Conservation (phyloP, 805 yeast genomes). For the Yarrowia yakushimensis region DNA sequence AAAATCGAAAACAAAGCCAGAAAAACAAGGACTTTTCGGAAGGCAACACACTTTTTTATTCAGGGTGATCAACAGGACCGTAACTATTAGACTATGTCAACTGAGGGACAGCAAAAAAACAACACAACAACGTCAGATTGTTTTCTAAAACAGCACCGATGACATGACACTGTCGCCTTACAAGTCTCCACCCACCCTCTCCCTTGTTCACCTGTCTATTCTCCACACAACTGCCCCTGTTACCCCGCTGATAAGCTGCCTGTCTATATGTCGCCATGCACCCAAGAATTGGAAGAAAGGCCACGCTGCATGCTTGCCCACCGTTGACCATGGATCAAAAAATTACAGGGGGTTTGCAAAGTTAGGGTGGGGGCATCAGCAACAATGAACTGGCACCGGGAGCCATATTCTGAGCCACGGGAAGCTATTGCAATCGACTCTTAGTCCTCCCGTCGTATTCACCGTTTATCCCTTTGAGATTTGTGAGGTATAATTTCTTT, state of each 20-base stretch:
- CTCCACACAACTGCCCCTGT: neutral
- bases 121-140: no score
- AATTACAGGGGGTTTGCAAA: slow-evolving; percentile 1
- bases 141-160: no score
- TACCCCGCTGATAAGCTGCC: slow-evolving; percentile 15
- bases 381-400: no score
- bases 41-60: neutral
- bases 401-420: neutral
- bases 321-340: slow-evolving; percentile 6
- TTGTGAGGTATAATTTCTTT: neutral
- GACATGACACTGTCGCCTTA: no score
- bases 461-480: neutral
- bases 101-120: no score
- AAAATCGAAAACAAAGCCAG: neutral
- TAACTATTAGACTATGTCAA: neutral
- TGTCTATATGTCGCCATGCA: slow-evolving; percentile 9
- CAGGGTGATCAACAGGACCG: slow-evolving; percentile 13
- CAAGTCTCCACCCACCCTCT: neutral
- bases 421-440: neutral
- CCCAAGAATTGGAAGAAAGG: neutral
- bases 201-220: no score
- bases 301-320: neutral
- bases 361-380: neutral
- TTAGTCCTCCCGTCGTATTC: neutral
- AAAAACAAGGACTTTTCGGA: neutral